Percentiles rank a stretch among this genome's conserved stretches.
These are phyloP conservation scores for Apostasia shenzhenica DNA, from an alignment of 106 monocot genomes.

Conservation along the genomic window DNA sequence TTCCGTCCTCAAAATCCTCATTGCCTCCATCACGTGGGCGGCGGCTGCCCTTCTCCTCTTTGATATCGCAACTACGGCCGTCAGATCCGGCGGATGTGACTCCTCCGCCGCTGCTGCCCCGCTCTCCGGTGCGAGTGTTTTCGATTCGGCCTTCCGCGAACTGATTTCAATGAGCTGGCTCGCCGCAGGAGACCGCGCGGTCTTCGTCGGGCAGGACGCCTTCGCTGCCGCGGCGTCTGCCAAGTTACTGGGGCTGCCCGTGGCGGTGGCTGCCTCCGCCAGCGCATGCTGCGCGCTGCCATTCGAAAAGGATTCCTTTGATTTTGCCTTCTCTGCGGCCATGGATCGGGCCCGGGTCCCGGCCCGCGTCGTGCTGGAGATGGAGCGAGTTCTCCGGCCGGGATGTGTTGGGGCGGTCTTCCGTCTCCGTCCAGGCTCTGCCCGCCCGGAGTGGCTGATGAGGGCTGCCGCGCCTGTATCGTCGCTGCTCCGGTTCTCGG, in stretches of 20 bases:
- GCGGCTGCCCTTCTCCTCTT: constrained; percentile 6
- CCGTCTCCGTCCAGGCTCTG: not conserved
- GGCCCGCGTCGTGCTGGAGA: constrained; percentile 30
- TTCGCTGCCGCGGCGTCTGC: constrained; percentile 4
- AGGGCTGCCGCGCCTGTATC: constrained; percentile 24
- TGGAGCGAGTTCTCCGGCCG: constrained; percentile 33
- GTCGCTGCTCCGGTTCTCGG: constrained; percentile 24
- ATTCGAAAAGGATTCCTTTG: constrained; percentile 20
- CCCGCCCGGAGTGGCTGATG: constrained; percentile 14
- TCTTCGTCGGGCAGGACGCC: constrained; percentile 22
- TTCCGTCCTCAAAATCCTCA: constrained; percentile 10
- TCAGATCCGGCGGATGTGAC: constrained; percentile 10
- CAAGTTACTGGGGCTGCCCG: not conserved
- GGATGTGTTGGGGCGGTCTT: constrained; percentile 28
- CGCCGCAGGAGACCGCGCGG: constrained; percentile 6
- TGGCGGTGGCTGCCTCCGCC: constrained; percentile 5
- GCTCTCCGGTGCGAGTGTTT: constrained; percentile 5
- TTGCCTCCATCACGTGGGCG: constrained; percentile 4
- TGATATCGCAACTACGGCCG: not conserved
- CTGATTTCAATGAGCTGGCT: constrained; percentile 16
- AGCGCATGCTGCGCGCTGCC: constrained; percentile 24
- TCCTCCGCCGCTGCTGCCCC: not conserved
- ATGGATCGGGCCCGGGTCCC: constrained; percentile 32
- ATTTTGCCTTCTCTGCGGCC: constrained; percentile 23
- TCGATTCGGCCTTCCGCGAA: constrained; percentile 21